These are phyloP conservation scores for Nematodospora anomalae DNA, from an alignment of 1,139 yeast species.

Conservation along the genomic window DNA sequence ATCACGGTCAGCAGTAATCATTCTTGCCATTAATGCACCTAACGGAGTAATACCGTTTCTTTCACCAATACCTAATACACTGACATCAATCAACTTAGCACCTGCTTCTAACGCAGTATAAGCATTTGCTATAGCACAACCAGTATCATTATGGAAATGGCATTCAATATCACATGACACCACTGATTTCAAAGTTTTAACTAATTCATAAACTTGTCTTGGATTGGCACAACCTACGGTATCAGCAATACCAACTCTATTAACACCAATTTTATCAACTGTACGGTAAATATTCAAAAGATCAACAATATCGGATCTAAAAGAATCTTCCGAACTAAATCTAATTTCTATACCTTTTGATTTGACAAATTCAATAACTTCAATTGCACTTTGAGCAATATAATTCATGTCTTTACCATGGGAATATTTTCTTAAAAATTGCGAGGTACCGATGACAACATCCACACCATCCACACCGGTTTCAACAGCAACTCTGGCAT, in stretches of 20 bases:
- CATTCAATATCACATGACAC: slow-evolving; percentile 98
- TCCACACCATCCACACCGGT: slow-evolving; percentile 99
- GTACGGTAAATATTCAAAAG: slow-evolving; percentile 93
- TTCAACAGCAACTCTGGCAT: slow-evolving; percentile 93
- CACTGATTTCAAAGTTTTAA: slow-evolving; percentile 87
- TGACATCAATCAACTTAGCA: slow-evolving; percentile 90
- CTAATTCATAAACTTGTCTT: slow-evolving; percentile 96
- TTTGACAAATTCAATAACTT: slow-evolving; percentile 96
- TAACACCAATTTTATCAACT: slow-evolving; percentile 95
- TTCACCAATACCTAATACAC: slow-evolving; percentile 97
- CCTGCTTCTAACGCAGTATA: slow-evolving; percentile 98
- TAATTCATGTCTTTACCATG: slow-evolving; percentile 99
- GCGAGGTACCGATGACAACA: slow-evolving; percentile 97
- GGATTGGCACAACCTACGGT: slow-evolving; percentile 99
- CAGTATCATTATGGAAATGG: slow-evolving; percentile 98
- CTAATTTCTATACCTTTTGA: slow-evolving; percentile 96
- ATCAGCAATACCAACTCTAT: slow-evolving; percentile 99
- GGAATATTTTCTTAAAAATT: slow-evolving; percentile 88
- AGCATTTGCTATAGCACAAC: slow-evolving; percentile 98
- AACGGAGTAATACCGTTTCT: slow-evolving; percentile 98
- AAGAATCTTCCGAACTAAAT: slow-evolving; percentile 95
- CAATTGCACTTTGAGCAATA: slow-evolving; percentile 94
- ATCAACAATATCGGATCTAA: slow-evolving; percentile 95
- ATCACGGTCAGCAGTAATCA: slow-evolving; percentile 98
- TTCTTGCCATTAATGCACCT: slow-evolving; percentile 98